Conservation (phyloP, 139 green algal genomes). For the Chlamydomonas urium region DNA sequence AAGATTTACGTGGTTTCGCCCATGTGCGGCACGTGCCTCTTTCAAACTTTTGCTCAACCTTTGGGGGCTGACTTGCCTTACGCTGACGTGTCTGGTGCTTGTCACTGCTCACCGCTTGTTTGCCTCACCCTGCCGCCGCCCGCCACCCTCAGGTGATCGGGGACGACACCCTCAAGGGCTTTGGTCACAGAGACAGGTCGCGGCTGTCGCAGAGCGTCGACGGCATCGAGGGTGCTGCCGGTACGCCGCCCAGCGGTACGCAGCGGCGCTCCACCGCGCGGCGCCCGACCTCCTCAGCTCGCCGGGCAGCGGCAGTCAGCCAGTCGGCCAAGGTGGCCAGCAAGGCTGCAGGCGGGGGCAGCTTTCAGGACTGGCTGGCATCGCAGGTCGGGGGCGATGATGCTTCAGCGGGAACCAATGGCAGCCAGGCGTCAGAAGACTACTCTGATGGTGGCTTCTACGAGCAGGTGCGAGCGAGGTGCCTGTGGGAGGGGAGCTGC, state of each 20-base stretch:
- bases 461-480: slow-evolving; percentile 5
- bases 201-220: not conserved
- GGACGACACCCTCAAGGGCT: slow-evolving; percentile 41
- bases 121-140: not conserved
- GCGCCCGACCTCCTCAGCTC: too few relatives aligned
- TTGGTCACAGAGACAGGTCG: slow-evolving; percentile 18
- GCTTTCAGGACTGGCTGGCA: slow-evolving; percentile 19
- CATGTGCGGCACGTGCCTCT: too few relatives aligned
- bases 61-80: too few relatives aligned
- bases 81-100: too few relatives aligned
- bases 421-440: slow-evolving; percentile 2
- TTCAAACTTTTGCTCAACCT: too few relatives aligned
- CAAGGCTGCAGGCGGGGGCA: not conserved
- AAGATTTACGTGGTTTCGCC: too few relatives aligned
- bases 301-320: not conserved
- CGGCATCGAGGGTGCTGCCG: not conserved
- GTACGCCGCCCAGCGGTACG: too few relatives aligned
- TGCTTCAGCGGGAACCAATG: not conserved
- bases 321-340: not conserved
- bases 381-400: not conserved
- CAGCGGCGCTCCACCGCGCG: too few relatives aligned
- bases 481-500: too few relatives aligned
- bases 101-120: too few relatives aligned
- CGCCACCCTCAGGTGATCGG: slow-evolving; percentile 25
- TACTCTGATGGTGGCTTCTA: slow-evolving; percentile 1